Evolutionary conservation across 352 stramenopile species (phyloP).

Genomic region (Pythium phragmitis): DNA sequence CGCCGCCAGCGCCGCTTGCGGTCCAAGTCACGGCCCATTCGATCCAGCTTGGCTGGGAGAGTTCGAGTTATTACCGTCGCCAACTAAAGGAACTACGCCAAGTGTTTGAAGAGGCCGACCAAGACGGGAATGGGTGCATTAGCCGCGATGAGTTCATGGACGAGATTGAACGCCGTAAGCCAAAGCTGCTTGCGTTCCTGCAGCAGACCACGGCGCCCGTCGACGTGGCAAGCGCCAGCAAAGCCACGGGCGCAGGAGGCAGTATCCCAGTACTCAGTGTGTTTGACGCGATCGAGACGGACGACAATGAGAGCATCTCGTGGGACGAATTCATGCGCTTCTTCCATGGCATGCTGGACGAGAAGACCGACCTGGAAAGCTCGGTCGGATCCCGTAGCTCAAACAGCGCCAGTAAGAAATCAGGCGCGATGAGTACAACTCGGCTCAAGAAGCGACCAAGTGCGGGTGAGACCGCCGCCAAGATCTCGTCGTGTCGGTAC

Average conservation of each 20-base stretch:
- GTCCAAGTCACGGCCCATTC: constrained; percentile 64
- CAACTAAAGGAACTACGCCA: constrained; percentile 71
- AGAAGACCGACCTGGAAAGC: constrained; percentile 27
- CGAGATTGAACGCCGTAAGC: constrained; percentile 76
- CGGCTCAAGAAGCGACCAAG: not conserved
- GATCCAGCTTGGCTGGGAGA: constrained; percentile 80
- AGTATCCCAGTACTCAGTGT: constrained; percentile 48
- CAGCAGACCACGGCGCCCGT: constrained; percentile 47
- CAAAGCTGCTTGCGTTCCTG: constrained; percentile 70
- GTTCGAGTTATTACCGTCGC: constrained; percentile 56
- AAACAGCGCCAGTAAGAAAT: not conserved
- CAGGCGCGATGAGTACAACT: not conserved
- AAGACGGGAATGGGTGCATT: constrained; percentile 68
- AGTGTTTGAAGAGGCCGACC: constrained; percentile 83
- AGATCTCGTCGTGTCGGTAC: constrained; percentile 48
- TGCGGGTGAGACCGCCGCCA: not conserved
- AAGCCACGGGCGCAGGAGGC: not conserved
- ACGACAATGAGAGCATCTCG: constrained; percentile 86
- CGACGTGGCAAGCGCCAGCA: not conserved
- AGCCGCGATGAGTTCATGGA: constrained; percentile 87
- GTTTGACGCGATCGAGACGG: constrained; percentile 89
- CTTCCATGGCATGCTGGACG: constrained; percentile 64
- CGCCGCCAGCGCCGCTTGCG: constrained; percentile 64
- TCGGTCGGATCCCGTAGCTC: constrained; percentile 9
- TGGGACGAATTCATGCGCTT: constrained; percentile 85